Percentiles rank a stretch among this genome's conserved stretches.
Conservation (phyloP, 2,329 filamentous ascomycete species). For the Pseudogymnoascus sp. region DNA sequence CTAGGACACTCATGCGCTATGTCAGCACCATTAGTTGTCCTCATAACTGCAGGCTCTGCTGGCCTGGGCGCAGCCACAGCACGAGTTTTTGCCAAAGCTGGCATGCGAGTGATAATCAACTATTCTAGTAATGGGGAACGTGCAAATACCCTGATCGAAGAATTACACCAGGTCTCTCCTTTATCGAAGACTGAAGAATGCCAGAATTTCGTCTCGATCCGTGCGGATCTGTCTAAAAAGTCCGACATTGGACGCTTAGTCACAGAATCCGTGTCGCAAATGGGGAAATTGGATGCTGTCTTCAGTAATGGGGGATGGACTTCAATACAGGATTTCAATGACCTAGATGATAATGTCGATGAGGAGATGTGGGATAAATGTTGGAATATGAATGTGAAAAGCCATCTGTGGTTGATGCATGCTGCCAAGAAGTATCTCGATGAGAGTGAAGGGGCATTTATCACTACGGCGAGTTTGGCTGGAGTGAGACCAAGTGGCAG, state of each 20-base stretch:
- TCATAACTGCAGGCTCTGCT: conserved; percentile 47
- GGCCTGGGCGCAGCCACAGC: conserved; percentile 64
- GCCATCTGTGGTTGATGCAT: conserved; percentile 51
- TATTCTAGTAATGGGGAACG: conserved; percentile 54
- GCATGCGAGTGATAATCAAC: conserved; percentile 65
- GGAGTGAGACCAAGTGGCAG: conserved; percentile 57
- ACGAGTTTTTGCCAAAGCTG: conserved; percentile 58
- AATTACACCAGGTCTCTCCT: conserved; percentile 42
- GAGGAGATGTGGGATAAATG: conserved; percentile 53
- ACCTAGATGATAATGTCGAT: conserved; percentile 44
- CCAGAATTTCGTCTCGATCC: conserved; percentile 40
- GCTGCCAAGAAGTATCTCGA: conserved; percentile 47
- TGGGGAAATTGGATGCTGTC: conserved; percentile 67
- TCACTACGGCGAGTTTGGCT: conserved; percentile 56
- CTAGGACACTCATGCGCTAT: not conserved
- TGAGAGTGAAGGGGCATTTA: conserved; percentile 49
- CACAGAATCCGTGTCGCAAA: conserved; percentile 45
- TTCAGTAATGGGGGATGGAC: conserved; percentile 65
- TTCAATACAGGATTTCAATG: conserved; percentile 34
- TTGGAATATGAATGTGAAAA: conserved; percentile 55
- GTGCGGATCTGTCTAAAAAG: conserved; percentile 57
- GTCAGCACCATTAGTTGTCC: conserved; percentile 23
- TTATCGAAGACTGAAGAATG: conserved; percentile 32
- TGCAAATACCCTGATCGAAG: conserved; percentile 49
- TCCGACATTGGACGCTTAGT: conserved; percentile 52